Conservation (phyloP, 352 stramenopile genomes). For the Phytophthora pinifolia region DNA sequence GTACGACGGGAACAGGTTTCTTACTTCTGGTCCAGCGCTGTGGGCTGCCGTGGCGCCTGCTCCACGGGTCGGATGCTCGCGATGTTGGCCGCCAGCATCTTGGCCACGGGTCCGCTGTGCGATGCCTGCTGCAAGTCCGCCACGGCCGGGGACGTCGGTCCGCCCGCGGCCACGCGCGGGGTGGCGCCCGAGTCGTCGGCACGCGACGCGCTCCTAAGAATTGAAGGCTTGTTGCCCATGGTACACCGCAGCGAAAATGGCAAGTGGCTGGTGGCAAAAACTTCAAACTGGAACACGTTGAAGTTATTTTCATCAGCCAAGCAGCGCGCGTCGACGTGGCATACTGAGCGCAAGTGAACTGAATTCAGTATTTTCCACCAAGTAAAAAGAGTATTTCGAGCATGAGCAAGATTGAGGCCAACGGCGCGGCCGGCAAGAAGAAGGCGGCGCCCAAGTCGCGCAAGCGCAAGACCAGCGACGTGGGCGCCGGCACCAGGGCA, state of each 20-base stretch:
- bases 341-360: neutral
- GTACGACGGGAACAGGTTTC: constrained; percentile 1
- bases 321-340: neutral
- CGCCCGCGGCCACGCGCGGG: constrained; percentile 7
- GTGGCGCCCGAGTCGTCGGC: constrained; percentile 19
- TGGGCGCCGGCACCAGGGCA: constrained; percentile 32
- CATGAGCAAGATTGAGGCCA: constrained; percentile 40
- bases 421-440: constrained; percentile 53
- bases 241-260: neutral
- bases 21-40: constrained; percentile 73
- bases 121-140: constrained; percentile 11
- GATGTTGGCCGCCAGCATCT: constrained; percentile 28
- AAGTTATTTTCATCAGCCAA: constrained; percentile 24
- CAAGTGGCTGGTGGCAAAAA: neutral
- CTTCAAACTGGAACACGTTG: constrained; percentile 12
- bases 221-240: constrained; percentile 74
- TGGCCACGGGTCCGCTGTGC: constrained; percentile 8
- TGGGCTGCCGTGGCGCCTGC: constrained; percentile 20
- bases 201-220: constrained; percentile 41
- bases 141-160: constrained; percentile 2
- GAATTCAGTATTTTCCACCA: neutral
- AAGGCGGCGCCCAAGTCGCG: constrained; percentile 66
- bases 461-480: constrained; percentile 79
- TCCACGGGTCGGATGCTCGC: constrained; percentile 62
- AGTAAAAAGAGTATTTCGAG: neutral